Conservation (phyloP, 768 basidiomycete species). For the Gymnopilus junonius region DNA sequence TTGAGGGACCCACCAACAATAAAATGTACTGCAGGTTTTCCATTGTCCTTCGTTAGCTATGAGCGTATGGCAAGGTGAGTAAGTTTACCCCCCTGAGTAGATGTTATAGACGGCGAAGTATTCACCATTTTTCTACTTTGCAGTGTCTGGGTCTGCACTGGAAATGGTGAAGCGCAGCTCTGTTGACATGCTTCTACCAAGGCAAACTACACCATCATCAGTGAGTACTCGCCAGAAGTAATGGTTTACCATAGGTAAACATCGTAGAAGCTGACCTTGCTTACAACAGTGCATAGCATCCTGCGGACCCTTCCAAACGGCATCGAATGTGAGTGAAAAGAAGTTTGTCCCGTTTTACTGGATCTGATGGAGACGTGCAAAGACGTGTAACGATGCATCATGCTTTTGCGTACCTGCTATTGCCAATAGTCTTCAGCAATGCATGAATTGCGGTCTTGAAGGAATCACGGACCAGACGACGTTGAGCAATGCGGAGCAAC, state of each 20-base stretch:
- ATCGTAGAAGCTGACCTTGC: not conserved
- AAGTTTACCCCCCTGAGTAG: too few species aligned
- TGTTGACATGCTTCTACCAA: not conserved
- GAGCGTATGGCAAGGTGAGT: not conserved
- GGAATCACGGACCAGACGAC: slow-evolving; percentile 13
- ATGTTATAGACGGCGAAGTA: not conserved
- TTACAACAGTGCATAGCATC: not conserved
- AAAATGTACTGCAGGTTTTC: not conserved
- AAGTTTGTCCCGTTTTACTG: not conserved
- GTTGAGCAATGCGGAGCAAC: slow-evolving; percentile 23
- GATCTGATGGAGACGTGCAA: not conserved
- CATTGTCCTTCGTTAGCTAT: not conserved
- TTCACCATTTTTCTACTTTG: too few species aligned
- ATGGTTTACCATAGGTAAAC: too few species aligned
- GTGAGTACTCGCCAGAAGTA: not conserved
- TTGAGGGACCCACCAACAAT: too few species aligned
- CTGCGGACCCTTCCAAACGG: not conserved
- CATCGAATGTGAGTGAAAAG: too few species aligned
- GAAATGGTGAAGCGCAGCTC: not conserved
- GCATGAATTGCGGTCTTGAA: slow-evolving; percentile 33
- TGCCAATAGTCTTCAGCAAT: slow-evolving; percentile 27
- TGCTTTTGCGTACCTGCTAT: slow-evolving; percentile 11
- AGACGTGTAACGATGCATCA: not conserved
- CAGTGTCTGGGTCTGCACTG: not conserved
- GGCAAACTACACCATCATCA: not conserved